Evolutionary conservation across 176 grass and related monocot genomes (phyloP), one percentile per base, ranked within the genome.

Genomic region (Zea mays): DNA sequence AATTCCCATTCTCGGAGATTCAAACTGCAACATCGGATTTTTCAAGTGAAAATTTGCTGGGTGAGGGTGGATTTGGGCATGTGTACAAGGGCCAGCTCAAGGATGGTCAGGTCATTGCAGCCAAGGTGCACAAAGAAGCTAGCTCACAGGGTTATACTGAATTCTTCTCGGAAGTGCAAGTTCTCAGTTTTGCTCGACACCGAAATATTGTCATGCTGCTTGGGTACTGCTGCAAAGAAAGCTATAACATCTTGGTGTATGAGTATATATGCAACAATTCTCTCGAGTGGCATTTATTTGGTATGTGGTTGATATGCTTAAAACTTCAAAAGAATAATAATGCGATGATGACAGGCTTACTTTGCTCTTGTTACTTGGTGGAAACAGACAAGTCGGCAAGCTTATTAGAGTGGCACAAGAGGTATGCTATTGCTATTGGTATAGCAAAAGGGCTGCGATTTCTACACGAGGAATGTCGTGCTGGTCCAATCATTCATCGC

Each of bases 181-280:
- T 90, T 63, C 87, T 93, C n/a, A 87, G 87, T 57, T 93, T 93
- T 85, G 91, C 91, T 62, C 79, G 87, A 41, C 91, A 93, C 70
- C 61, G 79, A 16, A 93, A 93, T 54, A 93, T 93, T 20, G 75
- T 93, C 69, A 93, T 93, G 91, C 82, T 93, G 45, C 79, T 93
- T 61, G 91, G 91, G 36, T 93, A 93, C 59, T 93, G 91, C 44
- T 90, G 87, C 82, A 93, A 93, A 84, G 87, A 93, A 84, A 93
- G 80, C 51, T 71, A 87, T 73, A 93, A 93, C 42, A 87, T 93
- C 44, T 80, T 93, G 75, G 91, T 93, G 17, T 87, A 93, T 34
- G 91, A 93, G 63, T 93, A 87, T 68, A 85, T 93, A 69, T 93
- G 91, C 82, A 93, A 90, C 82, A 93, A 90, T 60, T 93, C 91